phyloP scores from a whole-genome alignment of 148 eudicot species.

The Nyssa sinensis region DNA sequence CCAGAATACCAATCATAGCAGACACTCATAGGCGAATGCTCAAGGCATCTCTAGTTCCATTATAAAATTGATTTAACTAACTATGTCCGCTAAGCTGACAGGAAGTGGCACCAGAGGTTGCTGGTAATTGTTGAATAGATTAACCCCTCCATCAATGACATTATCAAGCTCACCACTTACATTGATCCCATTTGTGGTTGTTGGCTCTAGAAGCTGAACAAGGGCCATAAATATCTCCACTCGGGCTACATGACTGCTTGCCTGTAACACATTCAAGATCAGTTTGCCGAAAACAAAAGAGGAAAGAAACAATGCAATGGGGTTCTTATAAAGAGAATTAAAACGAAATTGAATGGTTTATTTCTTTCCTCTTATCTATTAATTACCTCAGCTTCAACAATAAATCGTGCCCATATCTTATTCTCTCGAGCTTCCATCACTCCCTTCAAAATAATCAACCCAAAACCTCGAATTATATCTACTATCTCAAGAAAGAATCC shows the following conservation, averaged over 20 bases:
- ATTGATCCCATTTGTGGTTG: conserved; percentile 24
- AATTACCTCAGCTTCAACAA: conserved; percentile 71
- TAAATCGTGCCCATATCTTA: conserved; percentile 74
- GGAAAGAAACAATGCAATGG: neutral
- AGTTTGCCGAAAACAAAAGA: neutral
- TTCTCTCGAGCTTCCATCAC: conserved; percentile 61
- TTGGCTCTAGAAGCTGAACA: conserved; percentile 60
- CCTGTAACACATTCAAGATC: conserved; percentile 31
- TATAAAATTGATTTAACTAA: conserved; percentile 20
- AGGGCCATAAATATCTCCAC: conserved; percentile 74
- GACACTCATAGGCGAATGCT: neutral
- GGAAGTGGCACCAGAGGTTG: conserved; percentile 43
- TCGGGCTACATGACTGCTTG: conserved; percentile 47
- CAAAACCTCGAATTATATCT: conserved; percentile 60
- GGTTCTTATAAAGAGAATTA: neutral
- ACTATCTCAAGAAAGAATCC: conserved; percentile 87
- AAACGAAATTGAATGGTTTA: neutral
- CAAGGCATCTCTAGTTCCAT: neutral
- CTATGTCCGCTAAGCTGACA: conserved; percentile 23
- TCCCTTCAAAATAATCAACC: conserved; percentile 79
- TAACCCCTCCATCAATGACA: conserved; percentile 18
- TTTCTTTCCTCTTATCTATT: neutral
- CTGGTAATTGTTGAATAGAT: conserved; percentile 38
- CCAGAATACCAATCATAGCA: neutral
- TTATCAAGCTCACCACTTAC: conserved; percentile 20